phyloP scores from a whole-genome alignment of 805 yeast species.

The Kuraishia molischiana region DNA sequence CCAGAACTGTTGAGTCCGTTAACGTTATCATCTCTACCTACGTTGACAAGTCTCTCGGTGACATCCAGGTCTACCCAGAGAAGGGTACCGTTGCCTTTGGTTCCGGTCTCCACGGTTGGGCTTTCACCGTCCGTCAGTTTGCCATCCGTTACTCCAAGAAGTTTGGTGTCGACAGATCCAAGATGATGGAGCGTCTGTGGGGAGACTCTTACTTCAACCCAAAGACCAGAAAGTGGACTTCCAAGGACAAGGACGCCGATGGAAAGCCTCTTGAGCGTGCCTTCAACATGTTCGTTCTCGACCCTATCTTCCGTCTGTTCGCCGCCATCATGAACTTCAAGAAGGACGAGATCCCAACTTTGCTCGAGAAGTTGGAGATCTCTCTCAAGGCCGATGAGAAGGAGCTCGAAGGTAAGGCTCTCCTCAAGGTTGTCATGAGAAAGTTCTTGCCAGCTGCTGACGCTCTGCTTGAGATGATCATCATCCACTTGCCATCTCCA shows the following conservation, averaged over 20 bases:
- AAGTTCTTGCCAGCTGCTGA: conserved; percentile 99
- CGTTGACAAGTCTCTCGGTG: conserved; percentile 86
- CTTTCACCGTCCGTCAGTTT: conserved; percentile 98
- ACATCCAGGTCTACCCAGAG: conserved; percentile 97
- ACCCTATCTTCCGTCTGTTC: conserved; percentile 95
- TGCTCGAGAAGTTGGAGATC: conserved; percentile 91
- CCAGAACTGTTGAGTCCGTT: conserved; percentile 99
- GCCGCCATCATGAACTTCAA: conserved; percentile 98
- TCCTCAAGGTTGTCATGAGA: conserved; percentile 97
- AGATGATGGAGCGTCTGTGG: conserved; percentile 99
- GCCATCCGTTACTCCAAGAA: conserved; percentile 97
- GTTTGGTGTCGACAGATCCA: conserved; percentile 95
- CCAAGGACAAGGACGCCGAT: conserved; percentile 89
- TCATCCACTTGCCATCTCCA: conserved; percentile 98
- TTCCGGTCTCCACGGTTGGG: conserved; percentile 99
- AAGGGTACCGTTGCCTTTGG: conserved; percentile 99
- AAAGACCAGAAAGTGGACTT: conserved; percentile 99
- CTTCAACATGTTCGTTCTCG: conserved; percentile 97
- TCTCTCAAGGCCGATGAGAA: conserved; percentile 91
- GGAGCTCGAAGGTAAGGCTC: conserved; percentile 98
- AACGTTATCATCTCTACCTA: conserved; percentile 97
- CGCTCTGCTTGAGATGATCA: conserved; percentile 97
- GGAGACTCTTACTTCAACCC: conserved; percentile 99
- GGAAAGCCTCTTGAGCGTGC: conserved; percentile 98
- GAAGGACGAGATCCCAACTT: conserved; percentile 90